Base-by-base conservation (phyloP, 2,329 filamentous ascomycete genomes). In the Aspergillus unguis region DNA sequence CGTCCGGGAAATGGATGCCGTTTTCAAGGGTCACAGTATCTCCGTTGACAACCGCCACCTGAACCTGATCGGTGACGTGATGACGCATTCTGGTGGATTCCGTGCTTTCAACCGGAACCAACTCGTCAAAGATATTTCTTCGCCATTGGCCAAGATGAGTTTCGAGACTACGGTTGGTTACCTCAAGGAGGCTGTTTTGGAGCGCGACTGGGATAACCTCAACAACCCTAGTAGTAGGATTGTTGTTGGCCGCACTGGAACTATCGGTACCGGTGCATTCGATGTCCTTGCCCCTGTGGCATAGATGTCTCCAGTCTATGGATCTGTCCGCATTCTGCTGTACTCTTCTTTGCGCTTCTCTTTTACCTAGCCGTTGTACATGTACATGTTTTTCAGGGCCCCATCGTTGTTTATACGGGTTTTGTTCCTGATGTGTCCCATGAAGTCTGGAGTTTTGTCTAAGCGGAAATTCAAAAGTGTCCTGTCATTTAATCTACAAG, bases 151-250 rank as follows among this genome's bases (percentile, higher is more conserved):
- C 74, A 97, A 97, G 81, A 97, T 97, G 92, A 95, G 90, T 71
- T 99, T 97, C 75, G 94, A 99, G 81, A 99, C 94, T 3, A 99
- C 94, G 2, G 82, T 97, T 36, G 86, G 88, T 1, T 96, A 96
- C 78, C 79, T 99, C 65, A 92, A 88, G 71, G 94, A 97, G 67
- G 92, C 94, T 1, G 87, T 96, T 27, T 77, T 95, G 53, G 90
- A 95, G 65, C 86, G 89, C 45, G 94, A 97, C 71, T 90, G 85
- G 80, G 94, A 99, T 71, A 88, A 94, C 64, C 77, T 99, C 55
- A 84, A 81, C 54, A 91, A 87, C 55, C 94, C 95, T 0, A 94
- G 88, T 71, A 86, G 89, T 57, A 83, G 92, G 54, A 88, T 99
- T 64, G 92, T 97, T 44, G 85, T 94, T 68, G 94, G 95, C 11